phyloP scores from a whole-genome alignment of 2,329 filamentous ascomycete genomes.

The Scedosporium minutisporum region DNA sequence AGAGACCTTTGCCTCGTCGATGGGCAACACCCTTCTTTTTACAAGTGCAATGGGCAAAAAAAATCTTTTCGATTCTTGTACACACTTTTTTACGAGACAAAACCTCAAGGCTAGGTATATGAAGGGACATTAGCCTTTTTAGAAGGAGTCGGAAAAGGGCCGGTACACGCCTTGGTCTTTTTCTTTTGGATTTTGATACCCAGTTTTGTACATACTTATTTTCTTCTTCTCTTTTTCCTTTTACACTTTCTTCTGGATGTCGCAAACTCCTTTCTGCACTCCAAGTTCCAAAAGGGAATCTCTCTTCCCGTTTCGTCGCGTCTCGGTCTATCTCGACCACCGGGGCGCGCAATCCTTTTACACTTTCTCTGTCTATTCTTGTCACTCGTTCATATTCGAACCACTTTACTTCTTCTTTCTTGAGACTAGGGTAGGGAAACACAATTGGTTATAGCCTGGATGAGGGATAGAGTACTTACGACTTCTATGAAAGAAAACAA shows the following conservation, averaged over 20 bases:
- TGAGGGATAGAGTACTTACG: background rate
- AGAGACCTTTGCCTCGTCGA: background rate
- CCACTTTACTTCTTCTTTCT: constrained; percentile 14
- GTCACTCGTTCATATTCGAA: constrained; percentile 13
- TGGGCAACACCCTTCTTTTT: constrained; percentile 14
- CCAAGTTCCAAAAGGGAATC: background rate
- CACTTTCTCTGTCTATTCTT: constrained; percentile 21
- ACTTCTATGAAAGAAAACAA: background rate
- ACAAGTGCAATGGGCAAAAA: background rate
- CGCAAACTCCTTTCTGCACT: too few species aligned
- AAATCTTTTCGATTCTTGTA: constrained; percentile 1
- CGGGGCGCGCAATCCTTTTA: background rate
- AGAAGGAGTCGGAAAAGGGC: background rate
- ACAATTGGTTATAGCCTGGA: constrained; percentile 1
- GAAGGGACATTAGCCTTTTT: background rate
- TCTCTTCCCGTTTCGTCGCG: constrained; percentile 2
- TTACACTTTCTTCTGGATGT: constrained; percentile 19
- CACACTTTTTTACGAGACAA: background rate
- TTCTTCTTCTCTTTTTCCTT: constrained; percentile 9
- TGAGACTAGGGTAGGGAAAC: constrained; percentile 10
- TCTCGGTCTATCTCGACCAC: constrained; percentile 3
- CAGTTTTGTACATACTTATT: constrained; percentile 4
- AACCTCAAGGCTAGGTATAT: background rate
- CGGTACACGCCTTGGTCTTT: constrained; percentile 2
- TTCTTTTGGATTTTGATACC: constrained; percentile 5